Conservation (phyloP, 2,329 filamentous ascomycete genomes). For the Raffaelea albimanens region DNA sequence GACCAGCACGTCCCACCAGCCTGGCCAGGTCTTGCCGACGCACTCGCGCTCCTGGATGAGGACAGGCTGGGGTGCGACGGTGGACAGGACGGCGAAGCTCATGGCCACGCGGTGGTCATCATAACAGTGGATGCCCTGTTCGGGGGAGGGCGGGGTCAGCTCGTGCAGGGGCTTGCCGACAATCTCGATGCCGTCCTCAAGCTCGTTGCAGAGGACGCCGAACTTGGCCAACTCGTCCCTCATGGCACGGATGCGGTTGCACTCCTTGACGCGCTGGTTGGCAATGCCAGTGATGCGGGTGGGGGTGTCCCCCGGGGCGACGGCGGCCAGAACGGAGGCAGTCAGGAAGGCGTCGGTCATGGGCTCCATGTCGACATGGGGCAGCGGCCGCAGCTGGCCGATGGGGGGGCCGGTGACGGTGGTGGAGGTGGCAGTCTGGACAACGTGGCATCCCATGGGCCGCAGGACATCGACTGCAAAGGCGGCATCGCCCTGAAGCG, state of each 20-base stretch:
- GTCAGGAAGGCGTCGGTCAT: slow-evolving; percentile 99
- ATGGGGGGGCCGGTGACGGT: slow-evolving; percentile 81
- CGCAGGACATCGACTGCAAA: slow-evolving; percentile 84
- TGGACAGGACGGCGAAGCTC: slow-evolving; percentile 87
- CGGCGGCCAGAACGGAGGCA: slow-evolving; percentile 84
- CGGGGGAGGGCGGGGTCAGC: slow-evolving; percentile 44
- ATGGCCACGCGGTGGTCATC: slow-evolving; percentile 97
- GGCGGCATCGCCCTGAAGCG: slow-evolving; percentile 86
- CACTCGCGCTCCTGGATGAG: slow-evolving; percentile 85
- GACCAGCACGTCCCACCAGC: slow-evolving; percentile 90
- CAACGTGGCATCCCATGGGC: slow-evolving; percentile 88
- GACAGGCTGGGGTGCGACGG: slow-evolving; percentile 60
- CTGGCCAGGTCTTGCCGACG: slow-evolving; percentile 95
- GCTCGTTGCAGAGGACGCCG: slow-evolving; percentile 73
- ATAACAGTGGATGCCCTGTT: slow-evolving; percentile 85
- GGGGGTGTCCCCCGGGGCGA: slow-evolving; percentile 69
- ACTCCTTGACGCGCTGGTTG: slow-evolving; percentile 96
- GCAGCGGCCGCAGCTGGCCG: slow-evolving; percentile 64
- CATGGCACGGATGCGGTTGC: slow-evolving; percentile 94
- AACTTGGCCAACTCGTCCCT: slow-evolving; percentile 90
- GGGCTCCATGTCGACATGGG: slow-evolving; percentile 92
- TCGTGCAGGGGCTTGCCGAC: slow-evolving; percentile 39
- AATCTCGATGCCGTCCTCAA: slow-evolving; percentile 87
- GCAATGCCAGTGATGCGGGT: slow-evolving; percentile 91
- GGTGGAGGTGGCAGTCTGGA: slow-evolving; percentile 76